Evolutionary conservation across 345 rosid species (phyloP).

Genomic region (Geranium rotundifolium): DNA sequence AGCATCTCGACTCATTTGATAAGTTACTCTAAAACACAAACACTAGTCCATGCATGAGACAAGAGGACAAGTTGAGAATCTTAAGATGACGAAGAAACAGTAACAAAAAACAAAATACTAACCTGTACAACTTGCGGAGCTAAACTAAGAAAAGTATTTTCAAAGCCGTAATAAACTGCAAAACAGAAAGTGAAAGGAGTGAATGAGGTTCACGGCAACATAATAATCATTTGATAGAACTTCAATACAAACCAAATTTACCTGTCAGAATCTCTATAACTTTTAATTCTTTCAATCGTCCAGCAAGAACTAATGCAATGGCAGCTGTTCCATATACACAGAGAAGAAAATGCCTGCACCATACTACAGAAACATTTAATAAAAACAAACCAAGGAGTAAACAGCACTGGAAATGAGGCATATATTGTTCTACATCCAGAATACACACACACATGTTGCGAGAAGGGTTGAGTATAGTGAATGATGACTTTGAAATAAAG

Average conservation of each 20-base stretch:
- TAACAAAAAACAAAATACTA: constrained; percentile 7
- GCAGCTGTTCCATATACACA: constrained; percentile 65
- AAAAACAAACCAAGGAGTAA: constrained; percentile 4
- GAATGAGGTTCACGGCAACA: constrained; percentile 2
- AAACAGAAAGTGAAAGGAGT: constrained; percentile 9
- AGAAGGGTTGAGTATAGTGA: neutral
- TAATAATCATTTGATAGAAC: constrained; percentile 5
- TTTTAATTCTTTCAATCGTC: constrained; percentile 49
- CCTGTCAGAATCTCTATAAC: constrained; percentile 50
- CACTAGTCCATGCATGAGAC: too few species aligned
- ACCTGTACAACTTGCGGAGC: constrained; percentile 74
- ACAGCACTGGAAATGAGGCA: neutral
- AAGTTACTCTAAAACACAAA: too few species aligned
- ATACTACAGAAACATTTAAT: constrained; percentile 1
- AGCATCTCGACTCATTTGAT: too few species aligned
- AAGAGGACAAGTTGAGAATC: too few species aligned
- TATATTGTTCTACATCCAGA: neutral
- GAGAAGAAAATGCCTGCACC: constrained; percentile 67
- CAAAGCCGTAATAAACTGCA: constrained; percentile 77
- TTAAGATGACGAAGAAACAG: too few species aligned
- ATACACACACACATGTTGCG: neutral
- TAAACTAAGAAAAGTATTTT: constrained; percentile 51
- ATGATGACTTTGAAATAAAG: neutral
- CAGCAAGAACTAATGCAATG: constrained; percentile 66
- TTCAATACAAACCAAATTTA: constrained; percentile 15